Evolutionary conservation across 2,329 filamentous ascomycete genomes (phyloP).

Genomic region (Akanthomyces uredinophilus): DNA sequence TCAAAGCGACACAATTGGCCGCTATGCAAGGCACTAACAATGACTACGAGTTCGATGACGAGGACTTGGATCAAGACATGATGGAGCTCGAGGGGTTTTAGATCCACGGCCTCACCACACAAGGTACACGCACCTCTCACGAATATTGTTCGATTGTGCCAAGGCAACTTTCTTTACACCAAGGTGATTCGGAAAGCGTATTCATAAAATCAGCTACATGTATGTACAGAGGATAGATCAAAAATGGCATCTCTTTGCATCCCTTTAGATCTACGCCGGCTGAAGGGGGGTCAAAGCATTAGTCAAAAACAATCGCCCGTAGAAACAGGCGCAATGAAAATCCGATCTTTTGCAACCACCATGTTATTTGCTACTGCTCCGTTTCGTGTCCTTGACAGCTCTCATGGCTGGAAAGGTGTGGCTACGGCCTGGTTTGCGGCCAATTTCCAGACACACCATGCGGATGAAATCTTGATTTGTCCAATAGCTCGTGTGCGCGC

Average conservation of each 20-base stretch:
- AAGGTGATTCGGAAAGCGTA: not conserved
- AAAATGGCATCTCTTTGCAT: not conserved
- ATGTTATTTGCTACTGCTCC: slow-evolving; percentile 17
- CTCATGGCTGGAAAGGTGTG: slow-evolving; percentile 53
- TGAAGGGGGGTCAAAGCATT: not conserved
- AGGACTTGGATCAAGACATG: slow-evolving; percentile 49
- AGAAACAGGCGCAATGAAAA: not conserved
- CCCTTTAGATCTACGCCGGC: not conserved
- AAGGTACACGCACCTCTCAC: not conserved
- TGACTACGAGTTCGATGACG: slow-evolving; percentile 50
- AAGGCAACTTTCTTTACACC: not conserved
- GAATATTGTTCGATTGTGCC: not conserved
- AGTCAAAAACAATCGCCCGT: not conserved
- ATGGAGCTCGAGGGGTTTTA: slow-evolving; percentile 43
- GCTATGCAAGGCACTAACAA: slow-evolving; percentile 25
- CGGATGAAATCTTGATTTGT: slow-evolving; percentile 79
- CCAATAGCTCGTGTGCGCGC: slow-evolving; percentile 95
- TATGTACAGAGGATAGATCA: not conserved
- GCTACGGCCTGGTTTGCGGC: slow-evolving; percentile 63
- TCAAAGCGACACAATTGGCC: slow-evolving; percentile 22
- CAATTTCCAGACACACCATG: slow-evolving; percentile 83
- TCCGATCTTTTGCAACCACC: not conserved
- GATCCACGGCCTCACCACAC: not conserved
- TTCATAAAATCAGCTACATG: not conserved
- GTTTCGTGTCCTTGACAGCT: slow-evolving; percentile 49